A percentile compares a stretch with the other conserved stretches of the same genome.
Conservation (phyloP, 2,329 filamentous ascomycete species). For the Nigrograna mackinnonii region DNA sequence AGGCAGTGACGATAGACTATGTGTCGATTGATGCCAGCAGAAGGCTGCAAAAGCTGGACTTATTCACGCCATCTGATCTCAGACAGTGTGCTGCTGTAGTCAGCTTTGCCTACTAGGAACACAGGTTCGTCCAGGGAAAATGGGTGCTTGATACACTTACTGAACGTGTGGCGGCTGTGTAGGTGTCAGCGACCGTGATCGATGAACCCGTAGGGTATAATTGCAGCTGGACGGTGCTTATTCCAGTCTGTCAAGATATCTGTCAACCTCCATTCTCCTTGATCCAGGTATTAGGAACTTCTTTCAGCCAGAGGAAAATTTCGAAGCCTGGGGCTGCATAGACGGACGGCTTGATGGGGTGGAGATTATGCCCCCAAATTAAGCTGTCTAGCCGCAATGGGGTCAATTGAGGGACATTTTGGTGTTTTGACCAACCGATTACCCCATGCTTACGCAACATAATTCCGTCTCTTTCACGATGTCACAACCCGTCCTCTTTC, state of each 20-base stretch:
- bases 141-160: constrained; percentile 5
- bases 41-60: constrained; percentile 23
- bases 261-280: constrained; percentile 3
- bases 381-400: constrained; percentile 14
- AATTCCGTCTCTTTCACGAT: constrained; percentile 5
- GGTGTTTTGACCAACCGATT: constrained; percentile 15
- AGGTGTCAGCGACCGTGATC: constrained; percentile 11
- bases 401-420: constrained; percentile 28
- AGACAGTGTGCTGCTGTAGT: constrained; percentile 17
- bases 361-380: constrained; percentile 21
- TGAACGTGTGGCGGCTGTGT: constrained; percentile 17
- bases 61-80: constrained; percentile 14
- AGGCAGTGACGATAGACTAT: not conserved
- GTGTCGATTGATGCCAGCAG: constrained; percentile 16
- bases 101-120: constrained; percentile 12
- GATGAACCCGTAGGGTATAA: constrained; percentile 3
- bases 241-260: constrained; percentile 6
- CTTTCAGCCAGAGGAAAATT: constrained; percentile 5
- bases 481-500: constrained; percentile 6
- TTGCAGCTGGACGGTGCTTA: constrained; percentile 13
- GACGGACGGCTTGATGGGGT: constrained; percentile 6
- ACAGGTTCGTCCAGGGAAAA: constrained; percentile 8
- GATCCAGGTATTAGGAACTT: constrained; percentile 10
- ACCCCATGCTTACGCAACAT: constrained; percentile 32
- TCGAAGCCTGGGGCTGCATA: not conserved